A percentile compares a stretch with the other conserved stretches of the same genome.
These are phyloP conservation scores for Onygenales sp. DNA, from an alignment of 2,329 filamentous ascomycete species.

Conservation along the genomic window DNA sequence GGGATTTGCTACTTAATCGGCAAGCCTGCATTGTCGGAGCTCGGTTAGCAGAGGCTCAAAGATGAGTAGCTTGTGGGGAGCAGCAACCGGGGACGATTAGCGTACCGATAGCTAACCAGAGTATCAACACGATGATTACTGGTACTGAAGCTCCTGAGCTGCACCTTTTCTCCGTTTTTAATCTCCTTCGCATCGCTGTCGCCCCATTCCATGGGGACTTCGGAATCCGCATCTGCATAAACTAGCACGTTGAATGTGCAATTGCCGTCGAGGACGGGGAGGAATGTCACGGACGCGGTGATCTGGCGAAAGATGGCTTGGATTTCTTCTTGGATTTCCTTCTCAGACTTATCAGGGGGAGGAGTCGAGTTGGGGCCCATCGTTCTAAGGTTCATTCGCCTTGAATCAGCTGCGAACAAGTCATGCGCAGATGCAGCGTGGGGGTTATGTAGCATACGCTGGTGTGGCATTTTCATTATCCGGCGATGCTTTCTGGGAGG, in stretches of 20 bases:
- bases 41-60: background rate
- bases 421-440: background rate
- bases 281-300: conserved; percentile 91
- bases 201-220: conserved; percentile 96
- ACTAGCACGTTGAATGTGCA: conserved; percentile 99
- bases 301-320: conserved; percentile 96
- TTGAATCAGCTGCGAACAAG: background rate
- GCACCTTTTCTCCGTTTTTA: conserved; percentile 84
- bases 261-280: conserved; percentile 85
- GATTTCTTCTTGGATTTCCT: conserved; percentile 91
- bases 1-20: too few species aligned
- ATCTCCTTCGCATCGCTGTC: conserved; percentile 98
- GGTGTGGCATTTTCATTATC: conserved; percentile 63
- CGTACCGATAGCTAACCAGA: conserved; percentile 73
- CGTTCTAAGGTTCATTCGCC: background rate
- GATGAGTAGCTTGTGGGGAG: background rate
- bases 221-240: conserved; percentile 91
- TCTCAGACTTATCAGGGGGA: conserved; percentile 67
- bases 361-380: conserved; percentile 15
- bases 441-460: conserved; percentile 33
- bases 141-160: conserved; percentile 91
- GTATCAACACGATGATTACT: conserved; percentile 91
- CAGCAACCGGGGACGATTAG: conserved; percentile 4
- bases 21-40: too few species aligned
- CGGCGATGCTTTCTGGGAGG: conserved; percentile 32